Conservation (phyloP, 2,329 filamentous ascomycete genomes). For the Xylaria sp. region DNA sequence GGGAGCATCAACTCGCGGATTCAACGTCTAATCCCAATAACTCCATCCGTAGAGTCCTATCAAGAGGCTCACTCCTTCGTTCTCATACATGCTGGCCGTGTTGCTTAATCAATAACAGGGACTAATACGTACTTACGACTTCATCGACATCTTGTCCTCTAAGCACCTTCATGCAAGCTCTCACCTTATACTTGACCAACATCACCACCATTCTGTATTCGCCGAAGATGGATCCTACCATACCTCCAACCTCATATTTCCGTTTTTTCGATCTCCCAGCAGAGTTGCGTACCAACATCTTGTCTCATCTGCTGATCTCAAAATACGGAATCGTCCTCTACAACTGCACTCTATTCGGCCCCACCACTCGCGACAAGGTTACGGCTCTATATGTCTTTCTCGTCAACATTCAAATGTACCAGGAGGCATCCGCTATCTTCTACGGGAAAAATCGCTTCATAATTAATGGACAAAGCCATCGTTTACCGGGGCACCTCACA, state of each 20-base stretch:
- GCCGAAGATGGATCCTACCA: slow-evolving; percentile 1
- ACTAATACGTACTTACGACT: background rate
- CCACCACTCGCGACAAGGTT: slow-evolving; percentile 18
- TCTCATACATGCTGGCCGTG: background rate
- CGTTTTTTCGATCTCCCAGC: slow-evolving; percentile 41
- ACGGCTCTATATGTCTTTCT: slow-evolving; percentile 36
- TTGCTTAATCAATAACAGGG: background rate
- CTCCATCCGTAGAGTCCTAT: background rate
- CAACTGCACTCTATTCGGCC: slow-evolving; percentile 29
- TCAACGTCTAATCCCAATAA: background rate
- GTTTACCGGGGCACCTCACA: slow-evolving; percentile 36
- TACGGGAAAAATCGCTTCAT: slow-evolving; percentile 39
- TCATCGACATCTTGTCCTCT: background rate
- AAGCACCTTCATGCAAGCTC: background rate
- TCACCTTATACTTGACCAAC: background rate
- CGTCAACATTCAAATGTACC: slow-evolving; percentile 42
- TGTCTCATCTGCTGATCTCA: slow-evolving; percentile 37
- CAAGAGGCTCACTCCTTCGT: background rate
- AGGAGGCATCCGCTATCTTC: slow-evolving; percentile 42
- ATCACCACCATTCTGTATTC: background rate
- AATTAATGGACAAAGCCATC: slow-evolving; percentile 39
- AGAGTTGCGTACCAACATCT: slow-evolving; percentile 37
- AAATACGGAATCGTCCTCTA: slow-evolving; percentile 33
- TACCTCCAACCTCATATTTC: slow-evolving; percentile 28
- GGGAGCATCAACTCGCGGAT: background rate